phyloP scores from a whole-genome alignment of 306 rosid genomes.

The Abrus pulchellus region DNA sequence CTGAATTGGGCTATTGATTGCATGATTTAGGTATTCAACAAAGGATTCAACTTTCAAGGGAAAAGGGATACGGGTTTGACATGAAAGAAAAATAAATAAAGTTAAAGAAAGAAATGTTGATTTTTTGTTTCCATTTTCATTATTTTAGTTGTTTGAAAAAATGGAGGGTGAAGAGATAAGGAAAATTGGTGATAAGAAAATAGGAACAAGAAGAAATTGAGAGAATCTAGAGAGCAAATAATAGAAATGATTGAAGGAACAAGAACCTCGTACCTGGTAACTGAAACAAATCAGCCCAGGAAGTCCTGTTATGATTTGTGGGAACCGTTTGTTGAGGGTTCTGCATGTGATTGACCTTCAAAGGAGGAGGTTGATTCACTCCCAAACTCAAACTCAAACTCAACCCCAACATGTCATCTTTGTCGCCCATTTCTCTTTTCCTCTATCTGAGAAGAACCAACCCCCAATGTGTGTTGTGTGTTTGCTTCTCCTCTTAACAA shows the following conservation, averaged over 20 bases:
- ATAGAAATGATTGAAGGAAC: neutral
- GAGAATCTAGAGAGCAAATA: neutral
- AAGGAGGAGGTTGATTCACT: slow-evolving; percentile 25
- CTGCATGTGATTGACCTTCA: slow-evolving; percentile 49
- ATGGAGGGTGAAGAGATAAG: neutral
- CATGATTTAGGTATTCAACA: slow-evolving; percentile 8
- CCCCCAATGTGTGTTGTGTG: too few species aligned
- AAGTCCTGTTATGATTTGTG: slow-evolving; percentile 34
- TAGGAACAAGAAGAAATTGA: neutral
- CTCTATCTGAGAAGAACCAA: neutral
- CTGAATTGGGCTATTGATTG: slow-evolving; percentile 4
- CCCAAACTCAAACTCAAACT: slow-evolving; percentile 59
- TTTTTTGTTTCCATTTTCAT: neutral
- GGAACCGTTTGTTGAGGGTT: slow-evolving; percentile 45
- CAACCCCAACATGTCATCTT: slow-evolving; percentile 58
- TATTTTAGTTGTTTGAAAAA: neutral
- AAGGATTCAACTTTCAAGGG: neutral
- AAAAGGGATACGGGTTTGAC: neutral
- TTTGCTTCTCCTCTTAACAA: too few species aligned
- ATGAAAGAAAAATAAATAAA: neutral
- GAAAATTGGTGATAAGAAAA: neutral
- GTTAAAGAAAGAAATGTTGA: neutral
- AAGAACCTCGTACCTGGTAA: slow-evolving; percentile 47
- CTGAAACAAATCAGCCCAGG: slow-evolving; percentile 59
- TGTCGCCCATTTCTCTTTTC: slow-evolving; percentile 59